A percentile compares a stretch with the other conserved stretches of the same genome.
Evolutionary conservation across 345 rosid species (phyloP).

Genomic region (Capsella bursapastoris): DNA sequence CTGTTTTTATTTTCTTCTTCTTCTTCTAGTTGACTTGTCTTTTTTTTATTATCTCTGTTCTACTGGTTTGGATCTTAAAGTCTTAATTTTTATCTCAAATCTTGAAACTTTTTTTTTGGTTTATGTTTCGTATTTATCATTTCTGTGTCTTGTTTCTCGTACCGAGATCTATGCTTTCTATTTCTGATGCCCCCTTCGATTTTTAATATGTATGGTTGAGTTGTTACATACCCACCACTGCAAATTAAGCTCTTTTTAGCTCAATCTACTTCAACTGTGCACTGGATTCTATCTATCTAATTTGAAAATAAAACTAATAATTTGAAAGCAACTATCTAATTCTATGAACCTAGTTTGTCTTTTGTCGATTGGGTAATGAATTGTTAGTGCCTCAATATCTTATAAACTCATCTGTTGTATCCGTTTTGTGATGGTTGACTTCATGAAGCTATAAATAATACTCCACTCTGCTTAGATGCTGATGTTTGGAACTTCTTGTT

Average conservation of each 20-base stretch:
- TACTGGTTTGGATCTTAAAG: slow-evolving; percentile 24
- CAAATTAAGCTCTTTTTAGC: slow-evolving; percentile 27
- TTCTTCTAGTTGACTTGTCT: slow-evolving; percentile 29
- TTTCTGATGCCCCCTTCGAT: not conserved
- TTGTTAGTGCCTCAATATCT: slow-evolving; percentile 1
- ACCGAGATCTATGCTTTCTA: slow-evolving; percentile 28
- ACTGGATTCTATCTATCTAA: not conserved
- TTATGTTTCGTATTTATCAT: not conserved
- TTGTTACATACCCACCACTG: slow-evolving; percentile 13
- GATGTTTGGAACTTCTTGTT: slow-evolving; percentile 30
- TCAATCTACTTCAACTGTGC: slow-evolving; percentile 13
- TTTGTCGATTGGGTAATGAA: not conserved
- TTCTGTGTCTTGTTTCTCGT: slow-evolving; percentile 21
- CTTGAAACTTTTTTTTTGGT: not conserved
- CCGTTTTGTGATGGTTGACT: slow-evolving; percentile 3
- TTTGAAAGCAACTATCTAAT: not conserved
- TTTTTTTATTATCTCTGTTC: not conserved
- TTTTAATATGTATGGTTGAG: slow-evolving; percentile 11
- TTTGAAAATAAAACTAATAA: not conserved
- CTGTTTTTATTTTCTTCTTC: not conserved
- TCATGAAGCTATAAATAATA: slow-evolving; percentile 1
- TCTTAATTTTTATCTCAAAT: slow-evolving; percentile 13
- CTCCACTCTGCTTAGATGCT: slow-evolving; percentile 5
- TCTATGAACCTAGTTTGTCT: not conserved
- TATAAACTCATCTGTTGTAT: slow-evolving; percentile 13